A percentile compares a stretch with the other conserved stretches of the same genome.
These are phyloP conservation scores for Papiliotrema laurentii DNA, from an alignment of 1,284 basidiomycete species.

Conservation along the genomic window DNA sequence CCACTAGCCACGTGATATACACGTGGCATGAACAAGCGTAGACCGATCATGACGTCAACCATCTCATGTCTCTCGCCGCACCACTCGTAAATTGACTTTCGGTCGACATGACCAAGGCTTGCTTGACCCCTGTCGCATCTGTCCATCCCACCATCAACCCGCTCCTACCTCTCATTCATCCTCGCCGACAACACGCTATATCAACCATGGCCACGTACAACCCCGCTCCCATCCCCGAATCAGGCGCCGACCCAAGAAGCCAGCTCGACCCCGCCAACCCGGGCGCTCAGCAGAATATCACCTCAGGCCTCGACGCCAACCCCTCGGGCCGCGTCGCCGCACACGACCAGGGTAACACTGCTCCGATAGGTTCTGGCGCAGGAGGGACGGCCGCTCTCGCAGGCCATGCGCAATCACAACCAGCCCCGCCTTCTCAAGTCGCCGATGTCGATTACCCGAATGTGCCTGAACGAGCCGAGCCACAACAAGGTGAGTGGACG, in stretches of 20 bases:
- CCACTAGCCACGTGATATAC: no score
- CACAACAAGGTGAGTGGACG: constrained; percentile 29
- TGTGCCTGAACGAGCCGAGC: constrained; percentile 18
- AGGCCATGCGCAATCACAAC: background rate
- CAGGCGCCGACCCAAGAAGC: background rate
- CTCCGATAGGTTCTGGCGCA: background rate
- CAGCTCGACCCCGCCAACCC: background rate
- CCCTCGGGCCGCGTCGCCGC: background rate
- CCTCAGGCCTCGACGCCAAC: background rate
- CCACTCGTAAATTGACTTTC: no score
- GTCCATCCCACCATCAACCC: no score
- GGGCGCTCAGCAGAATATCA: background rate
- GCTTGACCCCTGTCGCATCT: no score
- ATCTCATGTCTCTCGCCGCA: no score
- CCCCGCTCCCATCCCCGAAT: background rate
- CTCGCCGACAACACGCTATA: no score
- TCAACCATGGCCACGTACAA: background rate
- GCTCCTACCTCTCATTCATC: no score
- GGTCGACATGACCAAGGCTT: no score
- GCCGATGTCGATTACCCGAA: constrained; percentile 18
- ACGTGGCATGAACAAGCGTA: no score
- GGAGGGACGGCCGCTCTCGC: background rate
- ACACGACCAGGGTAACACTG: background rate
- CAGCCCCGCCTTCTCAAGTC: constrained; percentile 9
- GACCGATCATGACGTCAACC: no score